Conservation (phyloP, 2,329 filamentous ascomycete genomes). For the Coleophoma eucalyptorum region DNA sequence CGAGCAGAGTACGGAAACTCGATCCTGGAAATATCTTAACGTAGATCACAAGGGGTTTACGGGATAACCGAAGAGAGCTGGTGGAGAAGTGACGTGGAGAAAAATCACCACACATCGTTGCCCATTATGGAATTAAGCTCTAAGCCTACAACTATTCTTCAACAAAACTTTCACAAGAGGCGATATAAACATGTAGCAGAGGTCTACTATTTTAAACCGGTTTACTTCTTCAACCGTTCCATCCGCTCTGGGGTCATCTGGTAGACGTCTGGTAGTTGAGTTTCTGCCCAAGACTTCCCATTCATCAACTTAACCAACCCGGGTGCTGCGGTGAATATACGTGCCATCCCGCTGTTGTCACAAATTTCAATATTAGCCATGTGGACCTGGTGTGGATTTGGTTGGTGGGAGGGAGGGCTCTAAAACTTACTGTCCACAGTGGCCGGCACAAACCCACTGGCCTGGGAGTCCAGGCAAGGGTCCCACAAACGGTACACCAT, state of each 20-base stretch:
- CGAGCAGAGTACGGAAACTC: too few species aligned
- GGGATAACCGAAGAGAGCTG: too few species aligned
- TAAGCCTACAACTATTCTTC: too few species aligned
- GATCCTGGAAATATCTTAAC: too few species aligned
- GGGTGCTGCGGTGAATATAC: conserved; percentile 13
- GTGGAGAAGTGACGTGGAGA: too few species aligned
- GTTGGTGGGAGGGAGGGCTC: not conserved
- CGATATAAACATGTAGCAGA: too few species aligned
- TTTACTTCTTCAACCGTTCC: not conserved
- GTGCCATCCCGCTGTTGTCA: conserved; percentile 10
- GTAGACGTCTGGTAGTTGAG: conserved; percentile 11
- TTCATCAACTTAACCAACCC: conserved; percentile 12
- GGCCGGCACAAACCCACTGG: conserved; percentile 15
- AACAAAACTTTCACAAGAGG: too few species aligned
- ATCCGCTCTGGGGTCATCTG: conserved; percentile 10
- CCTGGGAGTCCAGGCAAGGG: conserved; percentile 8
- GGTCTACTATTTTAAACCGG: too few species aligned
- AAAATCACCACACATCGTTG: too few species aligned
- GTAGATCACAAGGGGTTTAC: too few species aligned
- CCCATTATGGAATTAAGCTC: too few species aligned
- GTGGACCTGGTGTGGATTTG: not conserved
- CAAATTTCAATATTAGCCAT: not conserved
- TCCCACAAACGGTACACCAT: conserved; percentile 14
- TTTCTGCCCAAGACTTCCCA: conserved; percentile 9
- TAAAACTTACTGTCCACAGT: conserved; percentile 10